These are phyloP conservation scores for Botryosphaeria agaves DNA, from an alignment of 2,329 filamentous ascomycete species.

Conservation along the genomic window DNA sequence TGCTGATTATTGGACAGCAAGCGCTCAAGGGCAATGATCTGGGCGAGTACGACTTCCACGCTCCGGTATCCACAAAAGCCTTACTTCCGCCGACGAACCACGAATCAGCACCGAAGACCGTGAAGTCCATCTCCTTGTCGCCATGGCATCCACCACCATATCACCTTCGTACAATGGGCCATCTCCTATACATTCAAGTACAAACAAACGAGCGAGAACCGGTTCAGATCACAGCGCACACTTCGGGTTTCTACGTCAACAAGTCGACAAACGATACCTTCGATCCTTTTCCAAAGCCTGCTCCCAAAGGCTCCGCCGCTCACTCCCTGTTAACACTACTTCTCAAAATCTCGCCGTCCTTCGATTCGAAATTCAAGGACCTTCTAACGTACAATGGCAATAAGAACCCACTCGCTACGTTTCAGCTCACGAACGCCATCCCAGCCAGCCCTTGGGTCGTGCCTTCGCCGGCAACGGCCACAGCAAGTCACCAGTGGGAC, in stretches of 20 bases:
- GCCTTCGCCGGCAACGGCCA: slow-evolving; percentile 44
- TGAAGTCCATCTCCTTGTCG: slow-evolving; percentile 78
- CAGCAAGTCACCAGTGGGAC: slow-evolving; percentile 61
- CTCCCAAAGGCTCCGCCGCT: slow-evolving; percentile 60
- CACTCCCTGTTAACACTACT: slow-evolving; percentile 80
- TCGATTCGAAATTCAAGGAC: slow-evolving; percentile 55
- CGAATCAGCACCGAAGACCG: slow-evolving; percentile 63
- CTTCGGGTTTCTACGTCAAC: slow-evolving; percentile 94
- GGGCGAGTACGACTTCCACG: slow-evolving; percentile 72
- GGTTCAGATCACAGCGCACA: slow-evolving; percentile 80
- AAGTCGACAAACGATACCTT: slow-evolving; percentile 92
- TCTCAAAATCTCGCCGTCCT: slow-evolving; percentile 64
- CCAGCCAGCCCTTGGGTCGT: slow-evolving; percentile 88
- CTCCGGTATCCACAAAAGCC: slow-evolving; percentile 47
- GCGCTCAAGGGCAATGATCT: slow-evolving; percentile 46
- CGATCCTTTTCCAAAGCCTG: slow-evolving; percentile 65
- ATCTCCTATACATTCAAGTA: slow-evolving; percentile 76
- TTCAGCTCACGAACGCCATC: slow-evolving; percentile 89
- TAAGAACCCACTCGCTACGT: slow-evolving; percentile 78
- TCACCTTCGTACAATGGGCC: slow-evolving; percentile 76
- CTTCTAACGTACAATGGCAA: slow-evolving; percentile 73
- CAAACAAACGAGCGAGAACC: slow-evolving; percentile 92
- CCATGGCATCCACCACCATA: slow-evolving; percentile 95
- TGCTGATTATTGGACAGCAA: no score
- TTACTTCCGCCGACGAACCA: slow-evolving; percentile 52